Conservation (phyloP, 768 basidiomycete genomes). For the Floccularia luteovirens region DNA sequence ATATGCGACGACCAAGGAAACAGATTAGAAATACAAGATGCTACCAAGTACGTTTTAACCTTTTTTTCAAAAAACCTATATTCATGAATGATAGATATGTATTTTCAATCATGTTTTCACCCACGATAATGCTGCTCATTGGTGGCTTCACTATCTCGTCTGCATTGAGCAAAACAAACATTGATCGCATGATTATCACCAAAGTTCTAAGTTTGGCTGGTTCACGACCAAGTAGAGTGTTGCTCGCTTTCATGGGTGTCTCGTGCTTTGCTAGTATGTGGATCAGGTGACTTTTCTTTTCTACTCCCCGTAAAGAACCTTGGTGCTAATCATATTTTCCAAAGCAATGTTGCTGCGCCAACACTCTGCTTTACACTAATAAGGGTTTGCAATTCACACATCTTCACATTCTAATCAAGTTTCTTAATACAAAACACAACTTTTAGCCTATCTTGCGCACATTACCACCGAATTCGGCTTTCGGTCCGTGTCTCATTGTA, state of each 20-base stretch:
- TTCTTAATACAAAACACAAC: not conserved
- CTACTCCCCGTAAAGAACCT: slow-evolving; percentile 1
- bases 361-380: slow-evolving; percentile 96
- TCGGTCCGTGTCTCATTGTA: slow-evolving; percentile 89
- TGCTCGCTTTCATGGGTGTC: slow-evolving; percentile 93
- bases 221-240: slow-evolving; percentile 74
- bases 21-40: slow-evolving; percentile 51
- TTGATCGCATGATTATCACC: slow-evolving; percentile 88
- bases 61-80: slow-evolving; percentile 1
- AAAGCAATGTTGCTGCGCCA: slow-evolving; percentile 93
- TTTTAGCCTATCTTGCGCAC: slow-evolving; percentile 87
- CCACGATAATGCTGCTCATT: slow-evolving; percentile 97
- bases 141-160: slow-evolving; percentile 98
- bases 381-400: slow-evolving; percentile 51
- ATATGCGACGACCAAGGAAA: slow-evolving; percentile 54
- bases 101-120: slow-evolving; percentile 94
- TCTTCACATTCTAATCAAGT: not conserved
- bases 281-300: slow-evolving; percentile 60
- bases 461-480: slow-evolving; percentile 77
- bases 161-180: slow-evolving; percentile 90
- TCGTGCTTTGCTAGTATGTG: slow-evolving; percentile 99
- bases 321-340: slow-evolving; percentile 4
- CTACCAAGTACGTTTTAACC: slow-evolving; percentile 60
- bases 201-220: slow-evolving; percentile 88
- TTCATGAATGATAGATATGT: slow-evolving; percentile 51